Evolutionary conservation across 768 basidiomycete genomes (phyloP).

Genomic region (Suillus weaverae): DNA sequence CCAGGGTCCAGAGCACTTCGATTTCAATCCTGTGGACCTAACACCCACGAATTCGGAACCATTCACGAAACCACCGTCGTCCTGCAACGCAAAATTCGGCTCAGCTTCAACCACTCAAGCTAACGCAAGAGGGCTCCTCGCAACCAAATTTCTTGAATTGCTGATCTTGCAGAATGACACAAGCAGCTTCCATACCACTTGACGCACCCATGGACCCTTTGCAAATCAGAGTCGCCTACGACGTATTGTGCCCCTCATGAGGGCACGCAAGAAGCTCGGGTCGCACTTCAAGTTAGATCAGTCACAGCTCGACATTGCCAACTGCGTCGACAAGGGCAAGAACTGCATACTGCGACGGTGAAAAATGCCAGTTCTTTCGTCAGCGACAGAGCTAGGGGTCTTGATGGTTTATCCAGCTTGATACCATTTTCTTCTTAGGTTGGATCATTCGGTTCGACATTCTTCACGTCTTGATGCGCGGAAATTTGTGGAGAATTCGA

Average conservation of each 20-base stretch:
- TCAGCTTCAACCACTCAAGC: not conserved
- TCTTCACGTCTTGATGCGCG: not conserved
- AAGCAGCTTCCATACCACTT: not conserved
- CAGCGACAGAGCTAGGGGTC: not conserved
- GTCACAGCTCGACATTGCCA: not conserved
- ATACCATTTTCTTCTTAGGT: not conserved
- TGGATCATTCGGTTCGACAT: not conserved
- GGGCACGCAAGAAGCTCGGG: not conserved
- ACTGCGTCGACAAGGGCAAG: not conserved
- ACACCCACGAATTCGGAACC: not conserved
- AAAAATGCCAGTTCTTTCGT: conserved; percentile 1
- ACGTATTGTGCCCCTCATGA: not conserved
- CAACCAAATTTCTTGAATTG: not conserved
- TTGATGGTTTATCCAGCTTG: conserved; percentile 4
- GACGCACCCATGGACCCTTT: not conserved
- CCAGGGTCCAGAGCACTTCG: conserved; percentile 3
- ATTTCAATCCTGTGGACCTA: not conserved
- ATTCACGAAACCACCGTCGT: not conserved
- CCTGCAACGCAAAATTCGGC: not conserved
- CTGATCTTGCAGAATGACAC: not conserved
- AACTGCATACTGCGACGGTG: conserved; percentile 5
- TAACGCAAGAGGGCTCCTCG: not conserved
- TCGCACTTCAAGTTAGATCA: not conserved
- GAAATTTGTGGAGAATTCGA: not conserved
- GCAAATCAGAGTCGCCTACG: not conserved